phyloP scores from a whole-genome alignment of 371 early-diverging fungal species.

The Mortierella sp. region DNA sequence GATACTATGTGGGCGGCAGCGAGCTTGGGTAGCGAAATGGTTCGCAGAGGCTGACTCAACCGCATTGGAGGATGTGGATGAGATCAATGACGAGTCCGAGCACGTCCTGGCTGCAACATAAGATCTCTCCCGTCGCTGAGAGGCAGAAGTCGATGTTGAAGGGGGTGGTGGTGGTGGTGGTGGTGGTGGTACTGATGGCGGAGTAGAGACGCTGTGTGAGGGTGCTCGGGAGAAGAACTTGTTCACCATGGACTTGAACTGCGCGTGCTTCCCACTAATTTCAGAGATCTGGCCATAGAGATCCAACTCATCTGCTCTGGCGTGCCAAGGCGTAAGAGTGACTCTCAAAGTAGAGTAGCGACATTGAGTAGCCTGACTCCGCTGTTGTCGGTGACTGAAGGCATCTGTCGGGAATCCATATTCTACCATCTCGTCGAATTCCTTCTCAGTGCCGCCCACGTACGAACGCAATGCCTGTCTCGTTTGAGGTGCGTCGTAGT shows the following conservation, averaged over 20 bases:
- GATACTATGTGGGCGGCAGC: neutral
- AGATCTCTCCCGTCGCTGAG: too few relatives aligned
- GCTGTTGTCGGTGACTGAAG: neutral
- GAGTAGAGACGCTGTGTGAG: neutral
- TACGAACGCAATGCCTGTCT: constrained; percentile 29
- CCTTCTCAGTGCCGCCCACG: constrained; percentile 6
- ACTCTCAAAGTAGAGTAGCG: constrained; percentile 38
- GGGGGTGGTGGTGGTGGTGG: neutral
- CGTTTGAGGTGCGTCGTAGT: constrained; percentile 31
- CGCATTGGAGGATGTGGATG: too few relatives aligned
- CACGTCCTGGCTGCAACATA: too few relatives aligned
- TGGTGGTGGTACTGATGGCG: neutral
- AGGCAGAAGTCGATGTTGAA: neutral
- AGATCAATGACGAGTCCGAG: too few relatives aligned
- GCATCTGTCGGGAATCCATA: constrained; percentile 40
- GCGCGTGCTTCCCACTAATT: constrained; percentile 1
- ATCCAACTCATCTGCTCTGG: constrained; percentile 37
- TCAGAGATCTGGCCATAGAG: constrained; percentile 20
- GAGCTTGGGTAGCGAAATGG: too few relatives aligned
- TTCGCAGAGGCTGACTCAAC: too few relatives aligned
- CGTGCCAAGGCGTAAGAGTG: constrained; percentile 52
- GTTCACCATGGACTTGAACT: constrained; percentile 30
- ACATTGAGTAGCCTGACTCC: neutral
- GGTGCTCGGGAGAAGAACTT: constrained; percentile 28
- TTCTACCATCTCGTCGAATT: constrained; percentile 49